Evolutionary conservation across 164 flowering plant genomes (phyloP), one percentile per base, ranked within the genome.

Genomic region (Stephania cephalantha): DNA sequence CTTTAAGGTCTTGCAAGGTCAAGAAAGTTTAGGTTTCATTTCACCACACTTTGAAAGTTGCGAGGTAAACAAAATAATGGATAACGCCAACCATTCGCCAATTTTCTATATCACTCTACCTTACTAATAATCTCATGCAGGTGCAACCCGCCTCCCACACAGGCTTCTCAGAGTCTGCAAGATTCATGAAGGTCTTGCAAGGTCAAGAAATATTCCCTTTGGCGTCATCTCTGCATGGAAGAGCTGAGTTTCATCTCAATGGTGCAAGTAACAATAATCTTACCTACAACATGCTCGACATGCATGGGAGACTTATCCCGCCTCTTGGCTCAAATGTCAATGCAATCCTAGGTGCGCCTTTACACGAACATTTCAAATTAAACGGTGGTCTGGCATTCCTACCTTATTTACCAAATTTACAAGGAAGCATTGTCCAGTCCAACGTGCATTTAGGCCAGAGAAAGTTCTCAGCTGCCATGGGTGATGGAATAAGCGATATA

Each of bases 1-100:
- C 90, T 84, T 89, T 77, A 86, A 92, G 98, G 95, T 95, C 98
- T 95, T 95, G 97, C 98, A 92, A 95, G 98, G 98, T 95, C 97
- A 93, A 95, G 98, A 95, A 92, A 92, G 88, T 78, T 46, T 85
- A 66, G 87, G 89, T 86, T 86, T 85, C 42, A 75, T 80, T 69
- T 85, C 94, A 86, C 87, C 88, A 76, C 74, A 79, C 29, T 77
- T 81, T 78, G 86, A 88, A 63, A 44, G 86, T 85, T 90, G 88
- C 78, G 78, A 71, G 69, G 71, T 83, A 68, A 88, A 81, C 86
- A 86, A 78, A 69, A 74, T 74, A 55, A 78, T 81, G 58, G 88
- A 78, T 74, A 85, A 78, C 63, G 50, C 82, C 4, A 1, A 78
- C 83, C 70, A 79, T 72, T 72, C 76, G 42, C 42, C 42, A 35